Percentiles rank a stretch among this genome's conserved stretches.
These are phyloP conservation scores for Lepraria neglecta DNA, from an alignment of 495 filamentous ascomycete genomes.

Conservation along the genomic window DNA sequence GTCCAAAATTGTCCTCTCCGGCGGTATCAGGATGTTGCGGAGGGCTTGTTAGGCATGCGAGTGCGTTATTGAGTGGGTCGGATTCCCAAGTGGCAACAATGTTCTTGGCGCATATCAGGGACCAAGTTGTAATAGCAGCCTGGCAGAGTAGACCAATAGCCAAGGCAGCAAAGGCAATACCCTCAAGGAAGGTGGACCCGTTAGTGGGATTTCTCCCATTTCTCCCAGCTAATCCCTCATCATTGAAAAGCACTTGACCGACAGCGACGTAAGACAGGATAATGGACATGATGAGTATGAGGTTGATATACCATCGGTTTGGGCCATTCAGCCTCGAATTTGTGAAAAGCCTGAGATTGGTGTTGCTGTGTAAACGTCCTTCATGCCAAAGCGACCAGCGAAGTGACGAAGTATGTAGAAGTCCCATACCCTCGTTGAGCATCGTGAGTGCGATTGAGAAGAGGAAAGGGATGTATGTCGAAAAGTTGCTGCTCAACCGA, in stretches of 20 bases:
- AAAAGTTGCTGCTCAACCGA: too few species aligned
- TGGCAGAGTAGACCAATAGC: slow-evolving; percentile 34
- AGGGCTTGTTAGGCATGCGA: slow-evolving; percentile 25
- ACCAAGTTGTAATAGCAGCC: slow-evolving; percentile 35
- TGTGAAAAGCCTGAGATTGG: slow-evolving; percentile 40
- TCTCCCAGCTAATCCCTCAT: background rate
- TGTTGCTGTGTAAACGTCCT: slow-evolving; percentile 38
- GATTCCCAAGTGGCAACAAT: slow-evolving; percentile 31
- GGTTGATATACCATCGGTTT: slow-evolving; percentile 5
- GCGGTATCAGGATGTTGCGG: background rate
- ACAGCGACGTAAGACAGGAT: slow-evolving; percentile 5
- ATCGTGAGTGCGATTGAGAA: slow-evolving; percentile 27
- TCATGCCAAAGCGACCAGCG: slow-evolving; percentile 42
- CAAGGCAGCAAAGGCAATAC: slow-evolving; percentile 31
- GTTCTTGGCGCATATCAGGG: slow-evolving; percentile 21
- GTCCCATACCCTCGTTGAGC: slow-evolving; percentile 37
- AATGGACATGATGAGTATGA: background rate
- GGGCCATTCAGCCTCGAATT: slow-evolving; percentile 15
- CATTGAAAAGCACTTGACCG: slow-evolving; percentile 14
- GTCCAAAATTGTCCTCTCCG: background rate
- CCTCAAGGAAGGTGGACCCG: too few species aligned
- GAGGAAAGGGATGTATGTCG: background rate
- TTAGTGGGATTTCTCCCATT: background rate
- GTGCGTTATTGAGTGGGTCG: slow-evolving; percentile 29
- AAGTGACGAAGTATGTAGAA: slow-evolving; percentile 37